A percentile compares a stretch with the other conserved stretches of the same genome.
Conservation (phyloP, 164 flowering plant genomes). For the Vitis riparia region DNA sequence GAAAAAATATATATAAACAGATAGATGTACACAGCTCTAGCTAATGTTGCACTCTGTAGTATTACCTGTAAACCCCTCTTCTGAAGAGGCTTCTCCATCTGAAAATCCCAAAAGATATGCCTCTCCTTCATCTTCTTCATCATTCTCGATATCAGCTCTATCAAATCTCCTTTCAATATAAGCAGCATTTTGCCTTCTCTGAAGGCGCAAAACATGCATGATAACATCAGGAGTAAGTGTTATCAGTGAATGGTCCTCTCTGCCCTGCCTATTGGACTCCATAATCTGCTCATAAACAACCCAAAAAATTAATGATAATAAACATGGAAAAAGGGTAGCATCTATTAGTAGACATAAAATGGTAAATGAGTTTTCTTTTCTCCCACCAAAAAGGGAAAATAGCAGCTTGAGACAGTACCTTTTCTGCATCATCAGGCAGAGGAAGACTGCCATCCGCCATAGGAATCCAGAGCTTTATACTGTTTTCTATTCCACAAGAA, state of each 20-base stretch:
- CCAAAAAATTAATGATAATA: neutral
- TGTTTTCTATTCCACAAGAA: conserved; percentile 59
- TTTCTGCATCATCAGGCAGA: conserved; percentile 45
- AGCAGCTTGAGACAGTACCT: conserved; percentile 31
- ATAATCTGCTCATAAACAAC: conserved; percentile 42
- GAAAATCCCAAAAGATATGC: conserved; percentile 34
- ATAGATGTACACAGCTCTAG: conserved; percentile 21
- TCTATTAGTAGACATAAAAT: neutral
- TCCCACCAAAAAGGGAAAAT: neutral
- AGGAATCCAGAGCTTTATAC: conserved; percentile 70
- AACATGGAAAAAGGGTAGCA: neutral
- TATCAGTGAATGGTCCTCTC: conserved; percentile 52
- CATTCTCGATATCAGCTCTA: conserved; percentile 45
- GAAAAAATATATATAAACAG: neutral
- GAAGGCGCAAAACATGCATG: conserved; percentile 65
- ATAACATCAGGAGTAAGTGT: conserved; percentile 63
- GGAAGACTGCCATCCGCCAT: conserved; percentile 29
- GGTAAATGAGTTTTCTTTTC: neutral
- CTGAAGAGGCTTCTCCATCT: conserved; percentile 40
- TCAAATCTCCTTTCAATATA: conserved; percentile 45
- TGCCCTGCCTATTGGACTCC: conserved; percentile 53
- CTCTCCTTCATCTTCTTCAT: conserved; percentile 47
- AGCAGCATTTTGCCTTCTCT: conserved; percentile 51
- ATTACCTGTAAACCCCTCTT: conserved; percentile 32
- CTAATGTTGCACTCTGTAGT: conserved; percentile 57